Evolutionary conservation across 768 basidiomycete genomes (phyloP).

Genomic region (Pisolithus albus): DNA sequence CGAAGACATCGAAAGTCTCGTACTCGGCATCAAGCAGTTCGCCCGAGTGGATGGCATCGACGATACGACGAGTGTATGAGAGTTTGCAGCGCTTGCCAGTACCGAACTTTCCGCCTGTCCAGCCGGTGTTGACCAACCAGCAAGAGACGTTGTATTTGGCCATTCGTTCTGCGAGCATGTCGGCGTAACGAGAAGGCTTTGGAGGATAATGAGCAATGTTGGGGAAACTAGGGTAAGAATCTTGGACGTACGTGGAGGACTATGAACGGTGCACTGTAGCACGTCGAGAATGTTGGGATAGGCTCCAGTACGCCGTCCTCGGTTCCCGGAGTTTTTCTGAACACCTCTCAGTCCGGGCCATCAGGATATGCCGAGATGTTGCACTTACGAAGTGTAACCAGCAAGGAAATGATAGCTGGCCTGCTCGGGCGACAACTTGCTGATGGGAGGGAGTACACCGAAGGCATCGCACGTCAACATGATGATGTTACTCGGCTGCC

Average conservation of each 20-base stretch:
- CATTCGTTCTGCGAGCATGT: constrained; percentile 97
- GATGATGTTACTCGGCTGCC: constrained; percentile 90
- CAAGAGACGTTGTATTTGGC: constrained; percentile 80
- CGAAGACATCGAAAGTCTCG: constrained; percentile 79
- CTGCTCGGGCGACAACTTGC: constrained; percentile 87
- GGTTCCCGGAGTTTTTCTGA: constrained; percentile 94
- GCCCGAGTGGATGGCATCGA: constrained; percentile 95
- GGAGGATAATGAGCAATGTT: not conserved
- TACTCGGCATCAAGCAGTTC: constrained; percentile 81
- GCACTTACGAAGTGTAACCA: constrained; percentile 82
- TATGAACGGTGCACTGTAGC: constrained; percentile 99
- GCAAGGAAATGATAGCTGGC: constrained; percentile 97
- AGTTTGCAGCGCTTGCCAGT: constrained; percentile 92
- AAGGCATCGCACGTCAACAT: constrained; percentile 98
- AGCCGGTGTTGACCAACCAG: constrained; percentile 99
- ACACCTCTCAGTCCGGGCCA: constrained; percentile 9
- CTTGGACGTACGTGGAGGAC: constrained; percentile 69
- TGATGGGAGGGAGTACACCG: constrained; percentile 95
- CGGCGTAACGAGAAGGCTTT: constrained; percentile 87
- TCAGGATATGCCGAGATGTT: not conserved
- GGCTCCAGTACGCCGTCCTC: constrained; percentile 98
- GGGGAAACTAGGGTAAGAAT: not conserved
- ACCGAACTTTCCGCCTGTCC: constrained; percentile 93
- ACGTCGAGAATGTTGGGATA: constrained; percentile 98
- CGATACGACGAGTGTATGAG: constrained; percentile 91